Percentiles rank a stretch among this genome's conserved stretches.
phyloP scores from a whole-genome alignment of 257 asterid genomes.

The Nicotiana knightiana region DNA sequence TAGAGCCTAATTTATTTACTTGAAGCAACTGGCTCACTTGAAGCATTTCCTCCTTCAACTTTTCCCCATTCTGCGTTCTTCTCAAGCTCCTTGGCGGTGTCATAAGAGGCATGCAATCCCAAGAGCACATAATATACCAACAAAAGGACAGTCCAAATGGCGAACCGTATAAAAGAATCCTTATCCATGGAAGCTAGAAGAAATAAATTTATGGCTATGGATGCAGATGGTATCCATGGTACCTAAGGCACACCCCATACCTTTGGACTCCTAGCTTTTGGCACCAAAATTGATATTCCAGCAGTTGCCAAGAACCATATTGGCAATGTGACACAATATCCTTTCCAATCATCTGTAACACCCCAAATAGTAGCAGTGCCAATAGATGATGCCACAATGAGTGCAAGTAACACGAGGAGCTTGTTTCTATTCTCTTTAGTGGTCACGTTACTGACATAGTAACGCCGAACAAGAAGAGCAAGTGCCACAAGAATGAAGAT shows the following conservation, averaged over 20 bases:
- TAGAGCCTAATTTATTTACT: background rate
- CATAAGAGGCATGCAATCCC: background rate
- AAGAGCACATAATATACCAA: background rate
- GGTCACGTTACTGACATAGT: background rate
- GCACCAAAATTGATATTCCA: background rate
- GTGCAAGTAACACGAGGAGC: background rate
- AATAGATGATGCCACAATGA: background rate
- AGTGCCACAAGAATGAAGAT: background rate
- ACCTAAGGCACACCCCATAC: background rate
- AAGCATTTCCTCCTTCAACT: background rate
- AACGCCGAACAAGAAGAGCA: background rate
- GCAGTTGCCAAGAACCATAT: background rate
- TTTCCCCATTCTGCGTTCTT: background rate
- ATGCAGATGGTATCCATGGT: constrained; percentile 1
- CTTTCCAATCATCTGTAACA: background rate
- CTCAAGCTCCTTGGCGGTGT: background rate
- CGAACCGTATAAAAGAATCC: background rate
- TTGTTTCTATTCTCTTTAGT: background rate
- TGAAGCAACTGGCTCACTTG: background rate
- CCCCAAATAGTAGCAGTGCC: background rate
- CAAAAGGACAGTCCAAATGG: background rate
- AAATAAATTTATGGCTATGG: background rate
- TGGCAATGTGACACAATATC: background rate
- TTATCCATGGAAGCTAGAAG: background rate
- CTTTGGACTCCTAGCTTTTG: background rate